Conservation (phyloP, 1,284 basidiomycete species). For the Moniliella sp. region DNA sequence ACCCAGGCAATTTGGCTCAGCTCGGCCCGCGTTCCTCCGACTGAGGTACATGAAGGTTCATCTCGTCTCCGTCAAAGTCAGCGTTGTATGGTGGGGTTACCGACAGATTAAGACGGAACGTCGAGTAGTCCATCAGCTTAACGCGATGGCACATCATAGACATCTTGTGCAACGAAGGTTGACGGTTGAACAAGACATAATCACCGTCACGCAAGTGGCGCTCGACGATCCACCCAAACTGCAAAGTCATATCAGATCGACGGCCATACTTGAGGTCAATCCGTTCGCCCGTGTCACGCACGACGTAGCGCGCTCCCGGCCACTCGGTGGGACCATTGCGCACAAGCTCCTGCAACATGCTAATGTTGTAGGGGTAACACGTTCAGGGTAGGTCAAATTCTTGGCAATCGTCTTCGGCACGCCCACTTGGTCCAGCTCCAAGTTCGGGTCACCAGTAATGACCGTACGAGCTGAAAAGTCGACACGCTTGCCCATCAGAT, state of each 20-base stretch:
- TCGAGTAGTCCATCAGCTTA: constrained; percentile 95
- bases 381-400: constrained; percentile 90
- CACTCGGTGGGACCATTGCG: constrained; percentile 84
- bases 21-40: constrained; percentile 98
- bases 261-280: constrained; percentile 82
- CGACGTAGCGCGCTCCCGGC: constrained; percentile 88
- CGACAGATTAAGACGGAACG: constrained; percentile 86
- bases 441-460: constrained; percentile 93
- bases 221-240: constrained; percentile 97
- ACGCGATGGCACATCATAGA: constrained; percentile 99
- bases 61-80: constrained; percentile 91
- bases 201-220: constrained; percentile 79
- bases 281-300: constrained; percentile 89
- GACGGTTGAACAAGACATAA: constrained; percentile 89
- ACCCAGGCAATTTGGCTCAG: constrained; percentile 97
- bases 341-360: constrained; percentile 82
- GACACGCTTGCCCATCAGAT: constrained; percentile 94
- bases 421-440: constrained; percentile 88
- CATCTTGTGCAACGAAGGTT: constrained; percentile 97
- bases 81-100: constrained; percentile 40
- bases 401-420: constrained; percentile 92
- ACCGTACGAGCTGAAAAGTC: constrained; percentile 98
- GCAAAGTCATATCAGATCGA: constrained; percentile 84
- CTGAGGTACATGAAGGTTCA: constrained; percentile 89
- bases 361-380: constrained; percentile 93